These are phyloP conservation scores for Leccinum griseonigrum DNA, from an alignment of 1,284 basidiomycete species.

Conservation along the genomic window DNA sequence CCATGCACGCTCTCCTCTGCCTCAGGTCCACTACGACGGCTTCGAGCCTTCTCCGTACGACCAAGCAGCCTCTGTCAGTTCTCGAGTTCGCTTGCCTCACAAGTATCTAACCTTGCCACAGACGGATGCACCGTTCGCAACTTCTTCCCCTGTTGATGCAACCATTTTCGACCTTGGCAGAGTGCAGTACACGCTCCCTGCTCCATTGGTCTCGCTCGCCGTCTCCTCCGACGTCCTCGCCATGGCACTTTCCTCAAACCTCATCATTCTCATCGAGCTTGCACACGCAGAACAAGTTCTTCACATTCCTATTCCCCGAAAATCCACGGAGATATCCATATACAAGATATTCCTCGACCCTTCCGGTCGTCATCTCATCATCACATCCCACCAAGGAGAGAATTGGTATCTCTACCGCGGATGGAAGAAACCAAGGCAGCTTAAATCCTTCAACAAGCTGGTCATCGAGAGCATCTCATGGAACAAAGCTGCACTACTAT, in stretches of 20 bases:
- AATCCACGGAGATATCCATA: slow-evolving; percentile 66
- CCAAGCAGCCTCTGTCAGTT: slow-evolving; percentile 45
- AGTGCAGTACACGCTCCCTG: slow-evolving; percentile 87
- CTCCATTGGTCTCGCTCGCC: slow-evolving; percentile 74
- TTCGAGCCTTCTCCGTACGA: slow-evolving; percentile 72
- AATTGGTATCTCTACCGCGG: slow-evolving; percentile 89
- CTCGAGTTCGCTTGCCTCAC: slow-evolving; percentile 4
- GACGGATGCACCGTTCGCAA: slow-evolving; percentile 39
- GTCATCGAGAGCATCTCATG: slow-evolving; percentile 92
- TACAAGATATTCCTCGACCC: slow-evolving; percentile 89
- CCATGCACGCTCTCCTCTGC: slow-evolving; percentile 43
- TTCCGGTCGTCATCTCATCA: slow-evolving; percentile 84
- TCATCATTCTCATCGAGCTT: slow-evolving; percentile 82
- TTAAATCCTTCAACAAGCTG: slow-evolving; percentile 80
- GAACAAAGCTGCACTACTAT: slow-evolving; percentile 77
- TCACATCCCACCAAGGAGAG: slow-evolving; percentile 86
- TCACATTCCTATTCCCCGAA: slow-evolving; percentile 74
- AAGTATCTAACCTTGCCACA: slow-evolving; percentile 24
- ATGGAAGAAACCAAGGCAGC: slow-evolving; percentile 75
- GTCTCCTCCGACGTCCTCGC: slow-evolving; percentile 85
- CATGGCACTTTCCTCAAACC: slow-evolving; percentile 78
- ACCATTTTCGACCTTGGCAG: slow-evolving; percentile 83
- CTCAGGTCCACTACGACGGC: slow-evolving; percentile 77
- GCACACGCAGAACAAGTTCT: slow-evolving; percentile 79
- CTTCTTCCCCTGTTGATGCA: slow-evolving; percentile 35